Evolutionary conservation across 768 basidiomycete genomes (phyloP), one percentile per base, ranked within the genome.

Genomic region (Pisolithus albus): DNA sequence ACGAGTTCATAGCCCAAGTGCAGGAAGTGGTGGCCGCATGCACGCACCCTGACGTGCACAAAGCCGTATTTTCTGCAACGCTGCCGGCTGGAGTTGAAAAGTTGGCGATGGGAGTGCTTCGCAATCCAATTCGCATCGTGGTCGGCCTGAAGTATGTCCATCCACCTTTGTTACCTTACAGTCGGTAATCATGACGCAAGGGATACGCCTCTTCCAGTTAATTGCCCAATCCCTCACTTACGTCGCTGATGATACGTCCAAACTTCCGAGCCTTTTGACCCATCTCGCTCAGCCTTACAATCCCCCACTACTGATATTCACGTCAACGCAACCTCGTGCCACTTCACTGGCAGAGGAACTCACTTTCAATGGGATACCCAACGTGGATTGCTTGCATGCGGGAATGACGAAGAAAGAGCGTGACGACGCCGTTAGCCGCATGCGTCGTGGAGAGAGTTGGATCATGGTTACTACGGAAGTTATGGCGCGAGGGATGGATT

Each of bases 401-500:
- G 92, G 90, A 1, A 79, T 94, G 75, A 88, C 81, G 3, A 85
- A 83, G 61, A 86, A 87, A 60, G 89, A 93, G 66, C 79, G 96
- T 50, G 91, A 94, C 60, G 83, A 93, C 61, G 83, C 88, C 16
- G 77, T 96, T 9, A 74, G 76, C 38, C 80, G 86, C 32, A 95
- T 99, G 85, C 83, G 90, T 24, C 77, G 76, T 59, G 96, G 94
- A 0, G 81, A 90, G 64, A 87, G 90, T 54, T 98, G 96, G 96
- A 82, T 94, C 32, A 81, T 98, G 80, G 80, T 99, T 43, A 90
- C 86, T 57, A 99, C 96, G 21, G 96, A 99, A 66, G 89, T 98
- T 47, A 89, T 98, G 90, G 92, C 92, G 21, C 80, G 96, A 59
- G 96, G 96, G 3, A 93, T 99, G 86, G 96, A 98, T 64, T 98